Evolutionary conservation across 2,329 filamentous ascomycete species (phyloP).

Genomic region (Trichoderma breve): DNA sequence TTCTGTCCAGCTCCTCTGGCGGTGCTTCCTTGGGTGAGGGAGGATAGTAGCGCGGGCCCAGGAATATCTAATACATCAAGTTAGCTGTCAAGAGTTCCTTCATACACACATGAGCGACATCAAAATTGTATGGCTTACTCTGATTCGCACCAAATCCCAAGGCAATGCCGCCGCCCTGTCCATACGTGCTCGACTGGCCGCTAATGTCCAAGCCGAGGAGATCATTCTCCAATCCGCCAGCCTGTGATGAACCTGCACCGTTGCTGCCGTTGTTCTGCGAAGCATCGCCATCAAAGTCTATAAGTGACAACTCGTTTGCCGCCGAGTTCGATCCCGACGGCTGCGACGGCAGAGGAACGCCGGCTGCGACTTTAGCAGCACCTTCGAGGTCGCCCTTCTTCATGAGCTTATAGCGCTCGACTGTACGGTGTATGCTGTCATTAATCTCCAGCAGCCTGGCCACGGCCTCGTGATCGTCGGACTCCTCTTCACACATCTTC

Average conservation of each 20-base stretch:
- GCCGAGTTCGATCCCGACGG: slow-evolving; percentile 55
- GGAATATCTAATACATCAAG: slow-evolving; percentile 52
- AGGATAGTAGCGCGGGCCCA: slow-evolving; percentile 63
- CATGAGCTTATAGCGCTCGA: slow-evolving; percentile 91
- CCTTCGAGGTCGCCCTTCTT: slow-evolving; percentile 91
- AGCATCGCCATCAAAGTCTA: slow-evolving; percentile 76
- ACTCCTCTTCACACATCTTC: slow-evolving; percentile 99
- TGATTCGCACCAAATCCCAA: slow-evolving; percentile 72
- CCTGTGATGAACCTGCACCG: slow-evolving; percentile 45
- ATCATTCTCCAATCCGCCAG: slow-evolving; percentile 80
- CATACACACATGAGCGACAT: neutral
- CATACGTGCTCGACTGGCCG: slow-evolving; percentile 58
- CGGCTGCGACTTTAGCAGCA: slow-evolving; percentile 78
- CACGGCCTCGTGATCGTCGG: slow-evolving; percentile 92
- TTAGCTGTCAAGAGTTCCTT: neutral
- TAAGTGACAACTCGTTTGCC: slow-evolving; percentile 78
- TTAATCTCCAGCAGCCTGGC: slow-evolving; percentile 96
- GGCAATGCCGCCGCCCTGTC: slow-evolving; percentile 77
- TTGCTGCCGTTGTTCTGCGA: slow-evolving; percentile 54
- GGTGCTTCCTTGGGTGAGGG: slow-evolving; percentile 59
- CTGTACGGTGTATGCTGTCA: slow-evolving; percentile 95
- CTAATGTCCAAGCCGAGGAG: slow-evolving; percentile 83
- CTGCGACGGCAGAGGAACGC: slow-evolving; percentile 56
- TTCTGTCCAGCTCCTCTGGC: slow-evolving; percentile 46
- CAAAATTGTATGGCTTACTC: slow-evolving; percentile 45